Base-by-base conservation (phyloP, 1,284 basidiomycete genomes). In the Tilletia indica region DNA sequence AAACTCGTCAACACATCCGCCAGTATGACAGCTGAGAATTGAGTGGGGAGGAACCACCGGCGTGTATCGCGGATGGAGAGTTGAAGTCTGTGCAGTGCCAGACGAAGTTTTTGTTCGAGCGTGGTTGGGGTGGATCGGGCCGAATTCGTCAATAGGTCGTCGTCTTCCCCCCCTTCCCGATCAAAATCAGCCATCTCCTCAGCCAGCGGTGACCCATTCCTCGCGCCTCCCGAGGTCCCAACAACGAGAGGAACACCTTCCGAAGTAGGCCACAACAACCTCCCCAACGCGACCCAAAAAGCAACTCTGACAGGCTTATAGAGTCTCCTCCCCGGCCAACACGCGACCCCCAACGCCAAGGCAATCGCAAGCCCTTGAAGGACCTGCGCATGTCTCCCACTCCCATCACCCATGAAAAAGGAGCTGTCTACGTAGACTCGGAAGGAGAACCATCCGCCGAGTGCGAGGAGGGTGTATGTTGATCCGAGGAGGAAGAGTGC, bases 1-100 rank as follows among this genome's bases (percentile, higher is more conserved):
- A 93, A 97, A 0, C 93, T 97, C 0, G 97, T 99, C 79, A 97
- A 89, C 73, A 97, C 90, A 87, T 99, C 97, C 70, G 96, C 95
- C 71, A 97, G 89, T 64, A 99, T 89, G 64, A 99, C 90, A 82
- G 99, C 95, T 56, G 91, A 90, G 85, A 99, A 99, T 82, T 91
- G 90, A 61, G 95, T 87, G 0, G 89, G 88, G 67, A 88, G 87
- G 16, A 36, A 38, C 61, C 61, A 64, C 14, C 61, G 69, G 87
- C 86, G 39, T 88, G 82, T 0, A 89, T 64, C 61, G 19, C 36
- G 61, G 16, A 64, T 3, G 8, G 42, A 21, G 66, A 14, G 25
- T 47, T 19, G 39, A 25, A 31, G 36, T 45, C 14, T 45, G 42
- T 45, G 42, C 42, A 45, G 42, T 14, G 42, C 42, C 9, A 45